Base-by-base conservation (phyloP, 805 yeast species). In the Ogataea pignaliae region DNA sequence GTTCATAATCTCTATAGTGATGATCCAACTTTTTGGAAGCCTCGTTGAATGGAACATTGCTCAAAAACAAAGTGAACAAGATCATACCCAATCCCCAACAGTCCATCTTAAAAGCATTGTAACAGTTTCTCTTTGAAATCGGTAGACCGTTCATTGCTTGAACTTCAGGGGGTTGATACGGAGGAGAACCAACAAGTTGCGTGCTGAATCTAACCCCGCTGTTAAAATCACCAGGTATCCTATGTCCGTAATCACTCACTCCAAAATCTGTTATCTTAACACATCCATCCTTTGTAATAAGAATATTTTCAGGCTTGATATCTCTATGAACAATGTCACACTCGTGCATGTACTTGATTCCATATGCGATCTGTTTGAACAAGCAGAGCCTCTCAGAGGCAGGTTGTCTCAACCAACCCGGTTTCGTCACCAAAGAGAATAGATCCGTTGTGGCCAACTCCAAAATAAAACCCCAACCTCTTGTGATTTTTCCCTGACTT, bases 261-360 rank as follows among this genome's bases (percentile, higher is more conserved):
- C 99, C 99, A 64, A 91, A 91, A 68, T 91, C 99, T 1, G 97
- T 96, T 52, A 91, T 73, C 31, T 93, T 83, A 47, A 83, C 75
- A 26, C 73, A 71, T 10, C 76, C 81, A 14, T 66, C 61, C 16
- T 72, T 65, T 32, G 86, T 69, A 54, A 88, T 83, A 37, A 91
- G 72, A 39, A 91, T 71, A 65, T 91, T 91, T 61, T 91, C 99
- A 7, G 98, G 98, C 68, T 91, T 91, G 58, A 91, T 72, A 64
- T 91, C 99, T 46, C 98, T 76, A 63, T 91, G 98, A 15, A 90
- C 97, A 56, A 91, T 85, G 65, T 90, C 80, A 53, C 74, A 69
- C 34, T 73, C 70, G 61, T 91, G 99, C 48, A 91, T 70, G 52
- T 69, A 83, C 51, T 75, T 78, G 29, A 85, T 57, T 9, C 88